phyloP scores from a whole-genome alignment of 352 stramenopile species.

The Globisporangium apiculatum region DNA sequence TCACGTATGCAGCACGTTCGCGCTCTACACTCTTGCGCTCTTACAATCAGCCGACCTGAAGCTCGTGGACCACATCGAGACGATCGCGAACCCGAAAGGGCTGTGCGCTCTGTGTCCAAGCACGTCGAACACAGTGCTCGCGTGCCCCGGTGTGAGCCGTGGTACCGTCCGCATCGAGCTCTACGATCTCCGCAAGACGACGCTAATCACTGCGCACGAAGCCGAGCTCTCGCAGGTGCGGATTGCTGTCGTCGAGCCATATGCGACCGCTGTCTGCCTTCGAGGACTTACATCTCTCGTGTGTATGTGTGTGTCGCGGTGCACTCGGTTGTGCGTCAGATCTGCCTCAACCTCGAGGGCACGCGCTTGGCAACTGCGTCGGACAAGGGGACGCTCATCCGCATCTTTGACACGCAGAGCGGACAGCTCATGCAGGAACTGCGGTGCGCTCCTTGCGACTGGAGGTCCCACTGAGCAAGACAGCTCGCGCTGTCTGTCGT shows the following conservation, averaged over 20 bases:
- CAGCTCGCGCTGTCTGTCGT: neutral
- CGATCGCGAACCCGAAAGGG: conserved; percentile 96
- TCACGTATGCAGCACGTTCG: no score
- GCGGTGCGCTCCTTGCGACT: conserved; percentile 20
- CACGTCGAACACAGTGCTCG: conserved; percentile 92
- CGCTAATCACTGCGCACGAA: conserved; percentile 95
- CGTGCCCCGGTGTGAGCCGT: conserved; percentile 89
- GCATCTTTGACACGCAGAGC: conserved; percentile 95
- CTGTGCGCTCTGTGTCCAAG: conserved; percentile 92
- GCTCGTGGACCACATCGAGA: conserved; percentile 97
- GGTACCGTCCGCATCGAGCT: conserved; percentile 95
- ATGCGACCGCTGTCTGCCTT: neutral
- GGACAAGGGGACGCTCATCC: conserved; percentile 97
- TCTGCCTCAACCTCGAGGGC: conserved; percentile 92
- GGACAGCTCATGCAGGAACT: conserved; percentile 88
- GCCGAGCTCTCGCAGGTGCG: conserved; percentile 82
- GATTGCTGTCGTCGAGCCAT: neutral
- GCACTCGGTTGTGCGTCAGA: conserved; percentile 22
- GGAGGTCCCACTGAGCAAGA: neutral
- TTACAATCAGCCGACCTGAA: conserved; percentile 86
- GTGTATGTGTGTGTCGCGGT: neutral
- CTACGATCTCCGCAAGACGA: conserved; percentile 94
- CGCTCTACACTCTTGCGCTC: no score
- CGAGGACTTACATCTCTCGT: neutral
- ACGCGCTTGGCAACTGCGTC: conserved; percentile 93